A percentile compares a stretch with the other conserved stretches of the same genome.
These are phyloP conservation scores for Guyanaporus albipodus DNA, from an alignment of 768 basidiomycete genomes.

Conservation along the genomic window DNA sequence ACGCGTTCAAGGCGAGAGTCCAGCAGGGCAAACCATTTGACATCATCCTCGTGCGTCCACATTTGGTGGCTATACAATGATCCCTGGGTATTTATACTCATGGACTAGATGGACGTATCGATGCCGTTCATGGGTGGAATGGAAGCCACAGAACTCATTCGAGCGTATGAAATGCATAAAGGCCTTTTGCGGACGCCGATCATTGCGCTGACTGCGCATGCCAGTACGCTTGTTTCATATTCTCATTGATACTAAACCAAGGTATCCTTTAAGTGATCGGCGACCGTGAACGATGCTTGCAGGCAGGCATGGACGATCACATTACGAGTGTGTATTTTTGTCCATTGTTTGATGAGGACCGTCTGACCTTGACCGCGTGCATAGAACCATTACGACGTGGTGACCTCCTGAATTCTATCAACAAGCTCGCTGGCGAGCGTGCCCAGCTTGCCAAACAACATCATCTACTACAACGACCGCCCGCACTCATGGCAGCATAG, in stretches of 20 bases:
- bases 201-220: conserved; percentile 95
- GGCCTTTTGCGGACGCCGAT: conserved; percentile 78
- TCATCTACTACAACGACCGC: conserved; percentile 30
- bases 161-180: conserved; percentile 74
- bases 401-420: conserved; percentile 78
- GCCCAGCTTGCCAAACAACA: conserved; percentile 32
- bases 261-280: conserved; percentile 68
- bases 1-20: conserved; percentile 81
- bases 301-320: conserved; percentile 81
- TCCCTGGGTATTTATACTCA: conserved; percentile 1
- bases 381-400: conserved; percentile 75
- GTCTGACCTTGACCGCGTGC: not conserved
- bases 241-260: conserved; percentile 7
- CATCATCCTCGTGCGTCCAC: conserved; percentile 77
- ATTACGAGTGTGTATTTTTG: conserved; percentile 61
- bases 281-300: conserved; percentile 68
- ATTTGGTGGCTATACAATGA: not conserved
- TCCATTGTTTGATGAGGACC: not conserved
- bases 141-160: conserved; percentile 93
- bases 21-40: conserved; percentile 75
- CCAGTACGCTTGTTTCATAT: conserved; percentile 56
- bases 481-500: conserved; percentile 29
- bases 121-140: conserved; percentile 99
- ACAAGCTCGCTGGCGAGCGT: conserved; percentile 71
- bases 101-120: conserved; percentile 87